A percentile compares a stretch with the other conserved stretches of the same genome.
phyloP scores from a whole-genome alignment of 805 yeast species.

The Yarrowia sp. region DNA sequence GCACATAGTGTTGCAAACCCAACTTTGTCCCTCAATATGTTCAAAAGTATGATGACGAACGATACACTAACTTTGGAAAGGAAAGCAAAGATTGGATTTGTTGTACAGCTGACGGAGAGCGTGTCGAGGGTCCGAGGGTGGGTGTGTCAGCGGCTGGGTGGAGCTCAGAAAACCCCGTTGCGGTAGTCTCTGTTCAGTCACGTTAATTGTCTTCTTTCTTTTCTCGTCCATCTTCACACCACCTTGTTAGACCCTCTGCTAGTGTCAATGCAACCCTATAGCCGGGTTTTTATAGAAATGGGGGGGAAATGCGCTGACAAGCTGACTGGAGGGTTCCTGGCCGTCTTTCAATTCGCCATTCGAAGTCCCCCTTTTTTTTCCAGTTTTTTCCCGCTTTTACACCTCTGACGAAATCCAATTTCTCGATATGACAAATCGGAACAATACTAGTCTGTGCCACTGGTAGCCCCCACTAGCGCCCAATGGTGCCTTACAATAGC shows the following conservation, averaged over 20 bases:
- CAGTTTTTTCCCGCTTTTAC: background rate
- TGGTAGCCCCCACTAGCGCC: too few relatives aligned
- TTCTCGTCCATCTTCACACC: too few relatives aligned
- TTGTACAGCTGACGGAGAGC: background rate
- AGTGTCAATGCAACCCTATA: conserved; percentile 29
- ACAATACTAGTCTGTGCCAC: too few relatives aligned
- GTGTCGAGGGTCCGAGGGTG: too few relatives aligned
- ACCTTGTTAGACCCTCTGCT: background rate
- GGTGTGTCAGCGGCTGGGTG: too few relatives aligned
- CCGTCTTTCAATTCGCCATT: too few relatives aligned
- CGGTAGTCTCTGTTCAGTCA: background rate
- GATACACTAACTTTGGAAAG: background rate
- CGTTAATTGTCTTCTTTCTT: background rate
- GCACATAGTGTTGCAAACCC: background rate
- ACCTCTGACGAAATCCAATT: too few relatives aligned
- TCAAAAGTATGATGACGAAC: conserved; percentile 12
- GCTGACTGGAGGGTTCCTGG: background rate
- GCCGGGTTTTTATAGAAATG: conserved; percentile 1
- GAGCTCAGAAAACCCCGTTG: too few relatives aligned
- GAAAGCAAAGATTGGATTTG: background rate
- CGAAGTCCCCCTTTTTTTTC: background rate
- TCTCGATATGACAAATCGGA: too few relatives aligned
- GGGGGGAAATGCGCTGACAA: background rate
- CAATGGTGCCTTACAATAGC: conserved; percentile 16
- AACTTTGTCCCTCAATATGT: background rate